Evolutionary conservation across 495 filamentous ascomycete species (phyloP), one percentile per base, ranked within the genome.

Genomic region (Neurospora sp.): DNA sequence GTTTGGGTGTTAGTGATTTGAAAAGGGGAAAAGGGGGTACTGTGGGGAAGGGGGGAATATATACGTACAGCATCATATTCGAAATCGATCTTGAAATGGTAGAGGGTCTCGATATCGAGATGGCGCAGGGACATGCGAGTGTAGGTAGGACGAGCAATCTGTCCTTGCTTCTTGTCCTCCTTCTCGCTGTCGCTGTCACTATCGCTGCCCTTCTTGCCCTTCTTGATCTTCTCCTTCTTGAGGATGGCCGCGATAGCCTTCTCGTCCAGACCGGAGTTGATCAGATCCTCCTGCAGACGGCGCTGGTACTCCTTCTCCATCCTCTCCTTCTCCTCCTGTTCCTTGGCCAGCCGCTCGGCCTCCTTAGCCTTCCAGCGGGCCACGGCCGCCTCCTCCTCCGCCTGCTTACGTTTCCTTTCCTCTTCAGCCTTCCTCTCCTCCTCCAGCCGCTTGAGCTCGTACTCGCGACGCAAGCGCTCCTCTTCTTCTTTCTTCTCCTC

Each of bases 301-400:
- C 82, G 81, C 75, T 85, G 84, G 73, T 82, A 81, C 74, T 85
- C 82, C 73, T 86, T 85, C 68, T 90, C 84, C 39, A 81, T 78
- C 69, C 82, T 77, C 73, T 88, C 82, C 65, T 85, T 80, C 59
- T 86, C 83, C 8, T 81, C 71, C 69, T 83, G 78, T 71, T 87
- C 82, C 69, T 82, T 82, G 8, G 82, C 77, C 3, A 78, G 73
- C 69, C 86, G 81, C 73, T 89, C 85, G 18, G 85, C 80, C 73
- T 90, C 83, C 70, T 87, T 83, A 59, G 84, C 81, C 80, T 90
- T 88, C 70, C 78, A 86, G 72, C 82, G 85, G 76, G 87, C 87
- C 47, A 88, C 84, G 72, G 86, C 80, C 39, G 88, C 87, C 42
- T 85, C 82, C 44, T 87, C 87, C 71, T 88, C 87, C 18, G 84